These are phyloP conservation scores for Prosopis cineraria DNA, from an alignment of 306 rosid genomes.

Conservation along the genomic window DNA sequence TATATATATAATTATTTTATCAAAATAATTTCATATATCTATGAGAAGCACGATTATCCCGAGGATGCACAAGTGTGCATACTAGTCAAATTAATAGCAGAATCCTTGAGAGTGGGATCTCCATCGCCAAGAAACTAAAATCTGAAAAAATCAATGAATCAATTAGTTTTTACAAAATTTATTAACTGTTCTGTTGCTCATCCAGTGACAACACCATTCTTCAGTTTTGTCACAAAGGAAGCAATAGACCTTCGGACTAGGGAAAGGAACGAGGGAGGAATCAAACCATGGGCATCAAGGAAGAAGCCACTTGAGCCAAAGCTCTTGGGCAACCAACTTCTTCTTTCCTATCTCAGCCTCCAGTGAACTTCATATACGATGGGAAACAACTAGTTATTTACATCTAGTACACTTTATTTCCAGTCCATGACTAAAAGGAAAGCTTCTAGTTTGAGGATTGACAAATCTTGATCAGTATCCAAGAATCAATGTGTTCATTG, in stretches of 20 bases:
- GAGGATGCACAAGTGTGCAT: too few relatives aligned
- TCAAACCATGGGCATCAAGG: neutral
- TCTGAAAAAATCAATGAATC: neutral
- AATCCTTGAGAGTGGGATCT: neutral
- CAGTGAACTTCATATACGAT: neutral
- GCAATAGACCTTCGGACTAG: neutral
- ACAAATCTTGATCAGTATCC: neutral
- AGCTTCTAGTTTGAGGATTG: neutral
- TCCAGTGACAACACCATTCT: neutral
- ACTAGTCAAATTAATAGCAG: neutral
- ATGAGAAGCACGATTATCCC: neutral
- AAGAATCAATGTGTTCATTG: neutral
- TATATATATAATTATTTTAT: too few relatives aligned
- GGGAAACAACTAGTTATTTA: neutral
- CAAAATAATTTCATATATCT: neutral
- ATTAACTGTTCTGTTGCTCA: neutral
- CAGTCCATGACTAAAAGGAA: neutral
- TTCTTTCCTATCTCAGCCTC: neutral
- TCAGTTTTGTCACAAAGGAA: neutral
- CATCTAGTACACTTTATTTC: neutral
- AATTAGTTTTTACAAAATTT: neutral
- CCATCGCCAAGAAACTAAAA: neutral
- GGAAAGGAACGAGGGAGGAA: neutral
- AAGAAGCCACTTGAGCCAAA: neutral
- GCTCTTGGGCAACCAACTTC: neutral